These are phyloP conservation scores for Thraustotheca clavata DNA, from an alignment of 352 stramenopile genomes.

Conservation along the genomic window DNA sequence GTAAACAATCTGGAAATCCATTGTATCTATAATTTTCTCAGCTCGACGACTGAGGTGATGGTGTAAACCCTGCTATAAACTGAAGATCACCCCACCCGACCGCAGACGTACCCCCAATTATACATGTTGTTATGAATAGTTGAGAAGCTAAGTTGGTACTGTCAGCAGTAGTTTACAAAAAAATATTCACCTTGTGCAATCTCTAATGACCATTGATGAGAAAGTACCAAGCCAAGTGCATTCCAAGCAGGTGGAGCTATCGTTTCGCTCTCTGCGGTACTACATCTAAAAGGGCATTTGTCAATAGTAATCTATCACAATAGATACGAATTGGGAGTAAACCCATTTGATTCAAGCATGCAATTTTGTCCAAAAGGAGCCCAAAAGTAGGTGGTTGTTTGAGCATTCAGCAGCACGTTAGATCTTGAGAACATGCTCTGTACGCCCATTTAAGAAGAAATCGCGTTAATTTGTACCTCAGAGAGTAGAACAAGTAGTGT, in stretches of 20 bases:
- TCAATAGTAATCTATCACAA: neutral
- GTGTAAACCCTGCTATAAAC: constrained; percentile 16
- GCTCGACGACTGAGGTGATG: too few relatives aligned
- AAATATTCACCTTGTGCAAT: neutral
- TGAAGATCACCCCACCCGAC: constrained; percentile 12
- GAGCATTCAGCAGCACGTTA: neutral
- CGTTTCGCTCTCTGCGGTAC: neutral
- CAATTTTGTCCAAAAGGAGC: neutral
- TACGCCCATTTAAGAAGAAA: too few relatives aligned
- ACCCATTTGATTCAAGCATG: neutral
- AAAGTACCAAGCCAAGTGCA: neutral
- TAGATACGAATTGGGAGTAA: neutral
- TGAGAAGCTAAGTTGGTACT: too few relatives aligned
- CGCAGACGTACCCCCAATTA: constrained; percentile 2
- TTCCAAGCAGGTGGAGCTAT: neutral
- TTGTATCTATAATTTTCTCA: constrained; percentile 17
- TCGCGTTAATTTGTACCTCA: neutral
- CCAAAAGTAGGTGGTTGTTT: neutral
- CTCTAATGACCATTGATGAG: neutral
- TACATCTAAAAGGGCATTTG: neutral
- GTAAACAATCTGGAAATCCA: constrained; percentile 2
- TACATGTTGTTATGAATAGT: constrained; percentile 8
- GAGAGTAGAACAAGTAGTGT: neutral
- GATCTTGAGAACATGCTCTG: constrained; percentile 10
- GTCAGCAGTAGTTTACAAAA: too few relatives aligned